phyloP scores from a whole-genome alignment of 176 grass and related monocot genomes.

The Typha latifolia region DNA sequence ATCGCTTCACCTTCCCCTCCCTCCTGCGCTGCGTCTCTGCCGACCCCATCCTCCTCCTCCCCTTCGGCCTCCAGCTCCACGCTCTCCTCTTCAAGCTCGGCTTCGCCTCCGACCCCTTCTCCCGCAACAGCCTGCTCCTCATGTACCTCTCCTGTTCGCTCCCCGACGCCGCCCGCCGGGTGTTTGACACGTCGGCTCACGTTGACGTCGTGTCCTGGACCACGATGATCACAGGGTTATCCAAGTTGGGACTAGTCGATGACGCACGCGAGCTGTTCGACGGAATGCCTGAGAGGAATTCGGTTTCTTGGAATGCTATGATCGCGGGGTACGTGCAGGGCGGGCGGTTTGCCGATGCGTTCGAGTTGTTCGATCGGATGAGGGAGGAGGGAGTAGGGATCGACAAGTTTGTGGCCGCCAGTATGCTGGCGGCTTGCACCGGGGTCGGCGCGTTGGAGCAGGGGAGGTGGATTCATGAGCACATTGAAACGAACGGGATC shows the following conservation, averaged over 20 bases:
- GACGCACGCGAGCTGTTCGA: constrained; percentile 64
- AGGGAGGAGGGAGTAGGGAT: constrained; percentile 27
- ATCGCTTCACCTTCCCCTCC: constrained; percentile 55
- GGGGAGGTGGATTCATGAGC: constrained; percentile 53
- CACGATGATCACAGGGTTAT: constrained; percentile 61
- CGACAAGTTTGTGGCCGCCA: constrained; percentile 52
- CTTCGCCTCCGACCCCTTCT: constrained; percentile 40
- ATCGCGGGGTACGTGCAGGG: constrained; percentile 55
- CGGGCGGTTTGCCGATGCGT: constrained; percentile 44
- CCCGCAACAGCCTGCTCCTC: constrained; percentile 53
- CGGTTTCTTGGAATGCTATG: constrained; percentile 82
- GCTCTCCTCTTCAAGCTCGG: constrained; percentile 62
- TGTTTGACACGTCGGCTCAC: constrained; percentile 13
- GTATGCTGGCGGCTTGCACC: constrained; percentile 48
- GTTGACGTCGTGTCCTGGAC: constrained; percentile 64
- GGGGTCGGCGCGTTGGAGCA: constrained; percentile 36
- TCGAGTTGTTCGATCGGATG: constrained; percentile 65
- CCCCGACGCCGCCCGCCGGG: constrained; percentile 28
- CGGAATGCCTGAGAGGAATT: constrained; percentile 59
- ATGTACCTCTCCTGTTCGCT: constrained; percentile 46
- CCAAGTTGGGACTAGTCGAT: constrained; percentile 41
- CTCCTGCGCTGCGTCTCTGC: constrained; percentile 37
- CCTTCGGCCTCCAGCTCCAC: constrained; percentile 50
- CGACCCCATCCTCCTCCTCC: constrained; percentile 8
- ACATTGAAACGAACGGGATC: constrained; percentile 37